phyloP scores from a whole-genome alignment of 371 early-diverging fungal genomes.

The Syncephalastrum sp. region DNA sequence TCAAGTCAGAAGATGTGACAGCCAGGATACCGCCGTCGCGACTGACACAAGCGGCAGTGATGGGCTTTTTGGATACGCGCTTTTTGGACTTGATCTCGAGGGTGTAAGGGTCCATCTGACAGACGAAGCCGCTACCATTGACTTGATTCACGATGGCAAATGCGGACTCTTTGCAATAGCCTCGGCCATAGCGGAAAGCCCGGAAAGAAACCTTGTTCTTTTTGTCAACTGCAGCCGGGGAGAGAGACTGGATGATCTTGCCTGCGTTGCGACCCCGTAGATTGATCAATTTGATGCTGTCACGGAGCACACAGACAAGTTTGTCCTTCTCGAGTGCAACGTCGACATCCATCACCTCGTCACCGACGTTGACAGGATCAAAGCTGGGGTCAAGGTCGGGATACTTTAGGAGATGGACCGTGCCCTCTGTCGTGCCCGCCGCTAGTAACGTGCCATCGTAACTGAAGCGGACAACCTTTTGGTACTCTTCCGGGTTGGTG shows the following conservation, averaged over 20 bases:
- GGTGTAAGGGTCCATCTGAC: conserved; percentile 39
- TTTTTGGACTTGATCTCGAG: conserved; percentile 24
- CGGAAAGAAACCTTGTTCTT: conserved; percentile 49
- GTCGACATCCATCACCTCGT: conserved; percentile 65
- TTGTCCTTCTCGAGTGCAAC: conserved; percentile 54
- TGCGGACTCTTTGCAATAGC: conserved; percentile 39
- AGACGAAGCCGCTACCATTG: conserved; percentile 24
- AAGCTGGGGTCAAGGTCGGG: conserved; percentile 33
- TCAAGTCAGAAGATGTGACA: conserved; percentile 56
- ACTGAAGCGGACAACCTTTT: conserved; percentile 55
- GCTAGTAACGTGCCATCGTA: conserved; percentile 59
- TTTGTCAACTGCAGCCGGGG: conserved; percentile 47
- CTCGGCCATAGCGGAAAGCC: conserved; percentile 56
- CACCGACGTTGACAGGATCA: conserved; percentile 20
- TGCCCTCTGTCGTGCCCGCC: conserved; percentile 67
- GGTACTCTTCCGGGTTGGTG: conserved; percentile 47
- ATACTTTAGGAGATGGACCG: conserved; percentile 54
- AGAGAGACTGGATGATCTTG: conserved; percentile 54
- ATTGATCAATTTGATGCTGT: conserved; percentile 49
- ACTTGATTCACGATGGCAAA: conserved; percentile 38
- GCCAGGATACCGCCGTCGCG: conserved; percentile 59
- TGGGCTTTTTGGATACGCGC: conserved; percentile 32
- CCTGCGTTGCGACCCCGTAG: conserved; percentile 53
- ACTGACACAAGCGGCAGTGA: conserved; percentile 42
- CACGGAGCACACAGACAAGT: conserved; percentile 45